Evolutionary conservation across 176 grass and related monocot genomes (phyloP).

Genomic region (Carex kokanica): DNA sequence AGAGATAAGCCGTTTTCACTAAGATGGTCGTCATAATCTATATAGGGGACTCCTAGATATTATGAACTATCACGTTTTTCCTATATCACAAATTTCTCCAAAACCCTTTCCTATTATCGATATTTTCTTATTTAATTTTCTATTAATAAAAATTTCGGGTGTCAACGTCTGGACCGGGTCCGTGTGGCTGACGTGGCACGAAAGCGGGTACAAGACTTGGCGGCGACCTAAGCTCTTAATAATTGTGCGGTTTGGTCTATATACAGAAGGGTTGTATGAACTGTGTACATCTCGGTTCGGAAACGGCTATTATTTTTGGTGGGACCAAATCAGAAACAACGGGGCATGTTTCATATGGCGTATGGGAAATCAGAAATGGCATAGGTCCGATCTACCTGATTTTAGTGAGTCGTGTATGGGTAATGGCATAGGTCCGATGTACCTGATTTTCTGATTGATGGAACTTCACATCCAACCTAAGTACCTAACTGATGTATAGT

Average conservation of each 20-base stretch:
- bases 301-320: neutral
- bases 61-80: too few relatives aligned
- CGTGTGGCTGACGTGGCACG: neutral
- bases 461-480: neutral
- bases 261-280: neutral
- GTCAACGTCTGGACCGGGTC: slow-evolving; percentile 8
- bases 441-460: too few relatives aligned
- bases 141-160: too few relatives aligned
- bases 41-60: too few relatives aligned
- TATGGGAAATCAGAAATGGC: neutral
- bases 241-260: neutral
- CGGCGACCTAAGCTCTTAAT: slow-evolving; percentile 16
- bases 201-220: neutral
- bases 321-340: neutral
- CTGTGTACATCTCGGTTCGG: neutral
- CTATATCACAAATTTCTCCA: too few relatives aligned
- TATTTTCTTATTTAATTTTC: too few relatives aligned
- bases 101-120: too few relatives aligned
- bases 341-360: neutral
- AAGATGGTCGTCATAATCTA: too few relatives aligned
- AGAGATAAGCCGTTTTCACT: too few relatives aligned
- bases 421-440: neutral
- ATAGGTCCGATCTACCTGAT: neutral
- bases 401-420: neutral
- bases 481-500: neutral